Base-by-base conservation (phyloP, 108 stramenopile genomes). In the Fragilariopsis cylindrus region DNA sequence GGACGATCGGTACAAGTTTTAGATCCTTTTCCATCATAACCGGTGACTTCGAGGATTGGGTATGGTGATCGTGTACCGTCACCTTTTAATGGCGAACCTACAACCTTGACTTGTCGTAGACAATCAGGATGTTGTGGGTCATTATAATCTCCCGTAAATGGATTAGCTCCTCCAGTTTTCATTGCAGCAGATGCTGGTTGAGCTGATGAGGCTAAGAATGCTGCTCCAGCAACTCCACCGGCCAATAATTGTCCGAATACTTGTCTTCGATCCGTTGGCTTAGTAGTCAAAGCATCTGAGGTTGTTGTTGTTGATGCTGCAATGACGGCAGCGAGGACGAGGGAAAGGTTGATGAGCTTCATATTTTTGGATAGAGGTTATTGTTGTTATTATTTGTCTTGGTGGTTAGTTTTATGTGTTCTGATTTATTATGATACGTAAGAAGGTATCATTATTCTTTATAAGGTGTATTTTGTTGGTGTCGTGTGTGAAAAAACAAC, bases 41-140 rank as follows among this genome's bases (percentile, higher is more conserved):
- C 82, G 0, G 54, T 78, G 13, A 82, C 71, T 67, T 79, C 78
- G 30, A 82, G 60, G 42, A 79, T 70, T 11, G 82, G 73, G 69
- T 77, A 73, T 50, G 48, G 57, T n/a, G 82, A 72, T 49, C 82
- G 74, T n/a, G 82, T 74, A 40, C 82, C 82, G 60, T 82, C 82
- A 12, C 69, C 82, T 41, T 78, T 65, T 7, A 76, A 67, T 11
- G 76, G 76, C 7, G 82, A 72, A 65, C 82, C 82, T 7, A 82
- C 66, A 19, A 82, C 82, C 78, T 82, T 82, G 19, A 82, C 82
- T 56, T 69, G 65, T 50, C 82, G 74, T 40, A 82, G 55, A 72
- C 82, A 82, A 43, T 73, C 75, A 53, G 82, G 82, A 55, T 82
- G 82, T 47, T 82, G 79, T 42, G 82, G 82, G 57, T 82, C 82